Percentiles rank a stretch among this genome's conserved stretches.
These are phyloP conservation scores for Herpetomonas samuelpessoai DNA, from an alignment of 208 protist genomes.

Conservation along the genomic window DNA sequence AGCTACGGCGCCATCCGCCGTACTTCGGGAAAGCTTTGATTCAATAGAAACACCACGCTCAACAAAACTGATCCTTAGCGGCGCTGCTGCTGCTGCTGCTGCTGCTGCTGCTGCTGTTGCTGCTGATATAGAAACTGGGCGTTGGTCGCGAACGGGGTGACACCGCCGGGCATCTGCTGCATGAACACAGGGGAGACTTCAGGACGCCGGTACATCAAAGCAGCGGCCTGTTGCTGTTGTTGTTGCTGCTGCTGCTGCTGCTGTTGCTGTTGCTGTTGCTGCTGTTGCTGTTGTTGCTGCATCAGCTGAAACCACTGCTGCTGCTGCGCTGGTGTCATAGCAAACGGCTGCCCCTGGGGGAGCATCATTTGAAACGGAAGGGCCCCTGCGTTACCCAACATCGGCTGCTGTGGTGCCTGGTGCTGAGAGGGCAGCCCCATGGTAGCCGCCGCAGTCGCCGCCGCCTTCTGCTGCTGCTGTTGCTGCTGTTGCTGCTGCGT, in stretches of 20 bases:
- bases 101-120: constrained; percentile 33
- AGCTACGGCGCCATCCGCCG: too few relatives aligned
- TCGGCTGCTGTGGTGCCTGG: constrained; percentile 6
- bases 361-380: constrained; percentile 25
- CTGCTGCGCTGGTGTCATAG: constrained; percentile 4
- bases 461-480: constrained; percentile 21
- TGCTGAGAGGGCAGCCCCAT: constrained; percentile 14
- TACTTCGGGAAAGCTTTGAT: too few relatives aligned
- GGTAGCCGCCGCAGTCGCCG: constrained; percentile 15
- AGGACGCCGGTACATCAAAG: constrained; percentile 22
- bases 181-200: constrained; percentile 26
- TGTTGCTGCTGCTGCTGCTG: constrained; percentile 17
- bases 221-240: constrained; percentile 4
- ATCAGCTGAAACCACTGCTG: neutral
- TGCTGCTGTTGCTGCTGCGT: constrained; percentile 26
- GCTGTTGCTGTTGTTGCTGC: constrained; percentile 16
- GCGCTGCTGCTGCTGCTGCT: constrained; percentile 38
- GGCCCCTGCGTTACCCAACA: constrained; percentile 8
- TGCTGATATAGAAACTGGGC: constrained; percentile 51
- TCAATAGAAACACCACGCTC: too few relatives aligned
- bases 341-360: constrained; percentile 27
- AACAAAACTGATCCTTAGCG: too few relatives aligned
- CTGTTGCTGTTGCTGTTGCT: constrained; percentile 13
- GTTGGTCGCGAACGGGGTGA: constrained; percentile 36
- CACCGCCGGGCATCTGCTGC: constrained; percentile 11